Conservation (phyloP, 805 yeast genomes). For the Candida ascalaphidarum region DNA sequence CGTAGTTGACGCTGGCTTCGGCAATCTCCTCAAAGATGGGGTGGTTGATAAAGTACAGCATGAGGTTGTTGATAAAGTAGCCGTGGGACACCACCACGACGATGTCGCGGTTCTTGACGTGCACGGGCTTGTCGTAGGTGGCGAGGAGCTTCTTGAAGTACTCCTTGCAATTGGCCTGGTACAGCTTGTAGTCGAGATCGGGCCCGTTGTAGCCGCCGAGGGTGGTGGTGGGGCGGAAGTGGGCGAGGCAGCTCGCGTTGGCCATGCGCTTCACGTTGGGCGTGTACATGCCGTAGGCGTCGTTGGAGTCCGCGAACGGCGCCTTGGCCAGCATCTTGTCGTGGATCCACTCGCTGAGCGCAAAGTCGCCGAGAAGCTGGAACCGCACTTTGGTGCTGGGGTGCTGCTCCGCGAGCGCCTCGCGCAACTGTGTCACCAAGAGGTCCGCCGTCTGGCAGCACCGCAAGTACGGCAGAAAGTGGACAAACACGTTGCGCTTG, state of each 20-base stretch:
- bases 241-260: constrained; percentile 24
- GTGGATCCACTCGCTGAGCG: constrained; percentile 38
- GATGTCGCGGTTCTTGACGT: constrained; percentile 23
- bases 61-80: constrained; percentile 29
- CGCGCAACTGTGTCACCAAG: constrained; percentile 20
- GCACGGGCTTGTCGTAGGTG: constrained; percentile 29
- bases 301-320: constrained; percentile 33
- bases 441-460: constrained; percentile 38
- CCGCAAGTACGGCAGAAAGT: constrained; percentile 34
- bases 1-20: constrained; percentile 27
- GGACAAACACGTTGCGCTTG: constrained; percentile 23
- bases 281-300: constrained; percentile 38
- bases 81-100: constrained; percentile 34
- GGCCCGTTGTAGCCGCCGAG: constrained; percentile 37
- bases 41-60: constrained; percentile 32
- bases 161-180: constrained; percentile 27
- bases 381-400: constrained; percentile 24
- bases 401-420: constrained; percentile 10
- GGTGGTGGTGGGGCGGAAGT: constrained; percentile 33
- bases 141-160: constrained; percentile 34
- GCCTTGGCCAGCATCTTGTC: constrained; percentile 34
- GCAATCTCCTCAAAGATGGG: constrained; percentile 39
- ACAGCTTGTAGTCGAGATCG: constrained; percentile 29
- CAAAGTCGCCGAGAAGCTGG: constrained; percentile 36
- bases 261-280: constrained; percentile 29